Base-by-base conservation (phyloP, 768 basidiomycete genomes). In the Phanerodontia chrysosporium region DNA sequence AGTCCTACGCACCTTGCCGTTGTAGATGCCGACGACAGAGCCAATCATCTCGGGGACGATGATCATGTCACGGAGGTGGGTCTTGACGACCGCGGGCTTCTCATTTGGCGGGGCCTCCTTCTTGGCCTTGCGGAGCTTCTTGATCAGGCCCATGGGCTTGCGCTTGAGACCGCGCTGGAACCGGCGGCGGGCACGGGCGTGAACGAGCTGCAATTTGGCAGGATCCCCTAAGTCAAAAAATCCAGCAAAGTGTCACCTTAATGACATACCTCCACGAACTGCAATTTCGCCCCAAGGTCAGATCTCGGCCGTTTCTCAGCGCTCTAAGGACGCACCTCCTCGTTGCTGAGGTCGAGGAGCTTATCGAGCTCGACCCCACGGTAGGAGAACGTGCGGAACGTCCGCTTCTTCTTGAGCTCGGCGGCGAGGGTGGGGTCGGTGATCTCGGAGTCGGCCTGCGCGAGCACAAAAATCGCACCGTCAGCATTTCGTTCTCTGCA, bases 21-120 rank as follows among this genome's bases (percentile, higher is more conserved):
- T 96, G 87, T 99, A 98, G 73, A 98, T 96, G 63, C 97, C 97
- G 64, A 98, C 87, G 65, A 98, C 92, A 69, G 86, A 89, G 62
- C 97, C 97, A 76, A 99, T 98, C 97, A 99, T 98, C 82, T 99
- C 97, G 51, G 97, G 97, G 60, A 99, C 97, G 76, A 99, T 89
- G 76, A 98, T 96, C 97, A 99, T 98, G 79, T 98, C 89, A 70
- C 97, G 93, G 68, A 99, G 83, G 78, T 99, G 97, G 58, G 97
- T 99, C 85, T 98, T 99, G 71, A 99, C 96, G 67, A 95, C 91
- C 54, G 93, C 83, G 60, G 97, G 97, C 83, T 99, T 98, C 80
- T 98, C 95, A 78, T 98, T 97, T 66, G 96, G 92, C 58, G 86
- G 91, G n/a, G 95, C 94, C 76, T 98, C 95, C 81, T 96, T 98